Conservation (phyloP, 2,329 filamentous ascomycete species). For the Colletotrichum lini region DNA sequence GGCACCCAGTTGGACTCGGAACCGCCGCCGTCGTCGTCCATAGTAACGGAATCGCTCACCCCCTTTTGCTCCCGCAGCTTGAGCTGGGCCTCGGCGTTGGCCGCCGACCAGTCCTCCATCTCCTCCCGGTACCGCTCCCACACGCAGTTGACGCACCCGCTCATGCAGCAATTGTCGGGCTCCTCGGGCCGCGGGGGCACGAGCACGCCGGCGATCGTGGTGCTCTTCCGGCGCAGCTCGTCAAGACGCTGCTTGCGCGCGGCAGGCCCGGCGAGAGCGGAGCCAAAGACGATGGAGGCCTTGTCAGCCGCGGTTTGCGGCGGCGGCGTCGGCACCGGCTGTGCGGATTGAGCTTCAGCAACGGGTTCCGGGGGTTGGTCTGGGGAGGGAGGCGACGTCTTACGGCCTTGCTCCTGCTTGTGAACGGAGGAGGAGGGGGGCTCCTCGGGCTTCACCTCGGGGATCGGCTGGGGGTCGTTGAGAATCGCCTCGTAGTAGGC, state of each 20-base stretch:
- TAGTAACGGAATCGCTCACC: conserved; percentile 63
- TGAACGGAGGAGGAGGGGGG: conserved; percentile 57
- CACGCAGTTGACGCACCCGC: conserved; percentile 96
- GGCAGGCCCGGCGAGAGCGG: conserved; percentile 80
- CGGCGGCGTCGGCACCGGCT: conserved; percentile 52
- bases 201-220: conserved; percentile 80
- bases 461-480: conserved; percentile 59
- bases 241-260: conserved; percentile 75
- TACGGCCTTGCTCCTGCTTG: conserved; percentile 45
- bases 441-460: conserved; percentile 59
- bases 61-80: conserved; percentile 57
- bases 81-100: conserved; percentile 73
- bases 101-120: conserved; percentile 86
- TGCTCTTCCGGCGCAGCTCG: conserved; percentile 71
- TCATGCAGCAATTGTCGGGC: conserved; percentile 99
- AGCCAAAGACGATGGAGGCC: conserved; percentile 84
- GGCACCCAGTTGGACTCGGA: conserved; percentile 78
- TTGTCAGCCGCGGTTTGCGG: conserved; percentile 67
- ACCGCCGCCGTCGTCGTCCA: conserved; percentile 87
- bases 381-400: conserved; percentile 43
- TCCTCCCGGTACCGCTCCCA: conserved; percentile 95
- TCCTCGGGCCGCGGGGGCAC: conserved; percentile 89
- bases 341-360: conserved; percentile 43
- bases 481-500: conserved; percentile 73
- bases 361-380: conserved; percentile 38